These are phyloP conservation scores for Diplodia corticola DNA, from an alignment of 2,329 filamentous ascomycete genomes.

Conservation along the genomic window DNA sequence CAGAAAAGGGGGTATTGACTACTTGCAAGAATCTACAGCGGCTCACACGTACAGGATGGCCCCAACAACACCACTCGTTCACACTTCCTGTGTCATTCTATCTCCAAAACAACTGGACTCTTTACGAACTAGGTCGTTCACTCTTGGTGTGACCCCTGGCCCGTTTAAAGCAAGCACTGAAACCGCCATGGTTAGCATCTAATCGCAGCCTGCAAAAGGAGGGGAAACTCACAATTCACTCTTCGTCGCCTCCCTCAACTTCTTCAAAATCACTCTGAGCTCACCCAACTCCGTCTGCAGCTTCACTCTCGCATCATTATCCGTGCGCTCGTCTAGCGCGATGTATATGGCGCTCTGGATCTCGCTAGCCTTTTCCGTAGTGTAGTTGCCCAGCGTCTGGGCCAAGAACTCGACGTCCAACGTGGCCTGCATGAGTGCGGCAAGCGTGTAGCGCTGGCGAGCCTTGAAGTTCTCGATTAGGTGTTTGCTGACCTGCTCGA, in stretches of 20 bases:
- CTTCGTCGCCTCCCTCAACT: conserved; percentile 39
- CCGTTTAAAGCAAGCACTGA: conserved; percentile 23
- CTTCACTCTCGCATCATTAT: conserved; percentile 76
- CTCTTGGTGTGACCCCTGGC: conserved; percentile 18
- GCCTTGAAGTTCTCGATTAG: conserved; percentile 78
- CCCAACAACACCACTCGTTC: not conserved
- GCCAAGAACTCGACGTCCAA: conserved; percentile 96
- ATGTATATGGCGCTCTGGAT: conserved; percentile 89
- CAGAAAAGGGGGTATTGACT: conserved; percentile 15
- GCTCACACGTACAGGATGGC: not conserved
- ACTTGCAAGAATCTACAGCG: conserved; percentile 1
- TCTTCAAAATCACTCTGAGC: conserved; percentile 85
- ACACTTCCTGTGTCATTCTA: not conserved
- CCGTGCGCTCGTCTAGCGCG: conserved; percentile 83
- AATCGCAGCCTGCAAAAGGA: not conserved
- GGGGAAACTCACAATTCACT: conserved; percentile 34
- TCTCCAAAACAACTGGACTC: not conserved
- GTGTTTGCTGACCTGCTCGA: conserved; percentile 76
- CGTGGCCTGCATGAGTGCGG: conserved; percentile 92
- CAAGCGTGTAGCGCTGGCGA: conserved; percentile 67
- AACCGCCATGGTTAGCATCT: not conserved
- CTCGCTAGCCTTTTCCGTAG: conserved; percentile 76
- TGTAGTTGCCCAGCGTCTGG: conserved; percentile 88
- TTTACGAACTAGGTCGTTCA: conserved; percentile 9
- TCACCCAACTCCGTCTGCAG: conserved; percentile 86